phyloP scores from a whole-genome alignment of 257 asterid genomes.

The Lycium barbarum region DNA sequence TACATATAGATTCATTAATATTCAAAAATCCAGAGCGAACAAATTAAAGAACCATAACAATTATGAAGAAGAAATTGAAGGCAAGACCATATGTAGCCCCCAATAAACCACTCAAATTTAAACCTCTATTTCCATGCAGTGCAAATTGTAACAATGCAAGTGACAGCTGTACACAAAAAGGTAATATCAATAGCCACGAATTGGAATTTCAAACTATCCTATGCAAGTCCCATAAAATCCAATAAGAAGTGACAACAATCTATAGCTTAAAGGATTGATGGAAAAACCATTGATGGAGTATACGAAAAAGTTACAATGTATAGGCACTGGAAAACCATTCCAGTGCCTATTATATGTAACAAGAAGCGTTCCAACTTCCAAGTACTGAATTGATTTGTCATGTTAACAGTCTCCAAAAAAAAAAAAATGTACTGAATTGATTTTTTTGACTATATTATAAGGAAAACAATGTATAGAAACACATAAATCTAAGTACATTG shows the following conservation, averaged over 20 bases:
- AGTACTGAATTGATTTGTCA: no score
- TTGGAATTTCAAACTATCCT: background rate
- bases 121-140: background rate
- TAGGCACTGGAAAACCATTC: no score
- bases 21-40: background rate
- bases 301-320: background rate
- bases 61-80: background rate
- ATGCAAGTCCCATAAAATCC: background rate
- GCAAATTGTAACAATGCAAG: background rate
- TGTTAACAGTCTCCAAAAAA: no score
- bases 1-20: background rate
- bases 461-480: no score
- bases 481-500: no score
- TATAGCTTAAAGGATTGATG: background rate
- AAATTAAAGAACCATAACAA: slow-evolving; percentile 9
- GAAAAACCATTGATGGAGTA: background rate
- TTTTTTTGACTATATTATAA: no score
- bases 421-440: no score
- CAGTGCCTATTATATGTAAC: no score
- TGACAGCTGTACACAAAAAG: slow-evolving; percentile 2
- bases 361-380: no score
- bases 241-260: background rate
- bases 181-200: background rate
- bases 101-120: background rate
- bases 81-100: background rate